phyloP scores from a whole-genome alignment of 768 basidiomycete species.

The Russula lepida region DNA sequence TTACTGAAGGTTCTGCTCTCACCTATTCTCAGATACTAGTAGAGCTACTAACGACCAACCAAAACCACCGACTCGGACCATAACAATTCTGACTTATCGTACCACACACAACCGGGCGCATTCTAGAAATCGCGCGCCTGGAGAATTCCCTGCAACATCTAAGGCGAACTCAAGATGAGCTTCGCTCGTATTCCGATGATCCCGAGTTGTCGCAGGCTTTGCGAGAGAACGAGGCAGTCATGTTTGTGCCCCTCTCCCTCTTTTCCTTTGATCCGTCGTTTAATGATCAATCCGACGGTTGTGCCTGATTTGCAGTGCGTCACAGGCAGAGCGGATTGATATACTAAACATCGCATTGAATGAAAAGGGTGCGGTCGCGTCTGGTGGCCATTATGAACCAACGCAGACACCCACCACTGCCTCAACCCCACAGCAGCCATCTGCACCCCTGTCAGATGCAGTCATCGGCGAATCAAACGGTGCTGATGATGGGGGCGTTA shows the following conservation, averaged over 20 bases:
- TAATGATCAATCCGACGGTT: background rate
- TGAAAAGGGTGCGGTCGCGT: conserved; percentile 43
- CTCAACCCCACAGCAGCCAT: background rate
- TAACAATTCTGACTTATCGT: background rate
- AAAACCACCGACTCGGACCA: background rate
- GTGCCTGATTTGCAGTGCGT: conserved; percentile 39
- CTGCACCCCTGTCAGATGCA: background rate
- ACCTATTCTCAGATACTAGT: background rate
- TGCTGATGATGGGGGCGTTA: conserved; percentile 6
- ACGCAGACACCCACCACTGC: background rate
- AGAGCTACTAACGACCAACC: background rate
- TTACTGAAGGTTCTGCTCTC: conserved; percentile 52
- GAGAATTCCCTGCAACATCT: conserved; percentile 63
- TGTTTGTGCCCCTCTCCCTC: conserved; percentile 35
- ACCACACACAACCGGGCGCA: background rate
- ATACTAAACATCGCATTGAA: conserved; percentile 57
- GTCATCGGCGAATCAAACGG: background rate
- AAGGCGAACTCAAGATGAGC: conserved; percentile 48
- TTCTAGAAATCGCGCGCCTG: conserved; percentile 64
- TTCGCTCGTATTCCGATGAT: conserved; percentile 47
- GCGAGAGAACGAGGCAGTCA: conserved; percentile 64
- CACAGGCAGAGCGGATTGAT: conserved; percentile 66
- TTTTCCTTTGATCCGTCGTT: background rate
- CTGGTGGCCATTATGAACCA: conserved; percentile 38
- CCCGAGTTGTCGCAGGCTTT: conserved; percentile 50